Conservation (phyloP, 2,329 filamentous ascomycete genomes). For the Fusarium robinianum region DNA sequence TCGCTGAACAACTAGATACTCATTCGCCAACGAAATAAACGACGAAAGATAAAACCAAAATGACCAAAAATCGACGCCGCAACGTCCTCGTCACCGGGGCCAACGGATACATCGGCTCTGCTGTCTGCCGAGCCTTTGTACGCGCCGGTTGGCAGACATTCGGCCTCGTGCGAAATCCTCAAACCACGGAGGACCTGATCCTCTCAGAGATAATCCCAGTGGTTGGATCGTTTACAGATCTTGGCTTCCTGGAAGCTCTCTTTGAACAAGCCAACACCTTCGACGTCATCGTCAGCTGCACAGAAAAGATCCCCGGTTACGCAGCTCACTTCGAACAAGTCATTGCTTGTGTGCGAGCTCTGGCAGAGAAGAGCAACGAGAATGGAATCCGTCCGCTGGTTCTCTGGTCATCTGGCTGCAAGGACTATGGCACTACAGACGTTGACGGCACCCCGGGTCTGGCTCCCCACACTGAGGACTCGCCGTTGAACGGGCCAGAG, state of each 20-base stretch:
- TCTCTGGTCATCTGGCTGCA: constrained; percentile 54
- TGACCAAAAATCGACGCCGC: constrained; percentile 6
- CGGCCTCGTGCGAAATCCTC: constrained; percentile 47
- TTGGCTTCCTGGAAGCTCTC: constrained; percentile 37
- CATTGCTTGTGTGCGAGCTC: constrained; percentile 39
- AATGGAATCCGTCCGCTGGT: constrained; percentile 47
- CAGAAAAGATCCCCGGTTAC: constrained; percentile 48
- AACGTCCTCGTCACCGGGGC: constrained; percentile 52
- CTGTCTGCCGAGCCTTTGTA: constrained; percentile 51
- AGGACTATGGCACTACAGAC: constrained; percentile 51
- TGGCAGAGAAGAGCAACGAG: constrained; percentile 42
- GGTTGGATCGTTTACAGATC: constrained; percentile 45
- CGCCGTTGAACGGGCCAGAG: constrained; percentile 41
- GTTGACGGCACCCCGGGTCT: constrained; percentile 44
- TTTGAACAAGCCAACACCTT: constrained; percentile 37
- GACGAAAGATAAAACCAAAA: no score
- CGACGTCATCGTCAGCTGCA: constrained; percentile 50
- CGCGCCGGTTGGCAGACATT: constrained; percentile 51
- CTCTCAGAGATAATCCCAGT: constrained; percentile 47
- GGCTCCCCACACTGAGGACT: constrained; percentile 49
- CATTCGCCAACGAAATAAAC: no score
- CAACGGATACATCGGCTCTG: constrained; percentile 54
- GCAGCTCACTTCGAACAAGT: constrained; percentile 45
- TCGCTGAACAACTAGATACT: no score
- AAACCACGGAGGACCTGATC: constrained; percentile 38